Conservation (phyloP, 2,329 filamentous ascomycete genomes). For the Chrysosporium queenslandicum region DNA sequence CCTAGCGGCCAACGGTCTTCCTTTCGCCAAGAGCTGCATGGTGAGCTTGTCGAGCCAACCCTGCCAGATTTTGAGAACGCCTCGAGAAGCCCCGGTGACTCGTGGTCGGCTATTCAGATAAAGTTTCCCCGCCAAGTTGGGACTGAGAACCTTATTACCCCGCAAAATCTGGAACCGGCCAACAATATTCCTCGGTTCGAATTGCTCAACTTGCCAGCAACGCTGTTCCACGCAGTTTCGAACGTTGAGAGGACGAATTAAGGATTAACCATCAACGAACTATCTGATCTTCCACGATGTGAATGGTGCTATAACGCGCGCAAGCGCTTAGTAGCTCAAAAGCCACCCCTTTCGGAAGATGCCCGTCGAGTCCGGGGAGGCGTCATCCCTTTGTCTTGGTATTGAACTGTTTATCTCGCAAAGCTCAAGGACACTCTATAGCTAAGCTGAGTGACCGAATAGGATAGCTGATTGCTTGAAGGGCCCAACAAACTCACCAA, state of each 20-base stretch:
- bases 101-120: background rate
- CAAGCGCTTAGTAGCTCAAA: background rate
- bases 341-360: background rate
- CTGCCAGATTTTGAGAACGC: background rate
- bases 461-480: background rate
- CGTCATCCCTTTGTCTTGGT: background rate
- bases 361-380: background rate
- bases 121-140: background rate
- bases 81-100: background rate
- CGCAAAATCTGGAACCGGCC: background rate
- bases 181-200: background rate
- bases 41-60: background rate
- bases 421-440: too few species aligned
- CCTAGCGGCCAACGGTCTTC: too few species aligned
- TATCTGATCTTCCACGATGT: background rate
- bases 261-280: background rate
- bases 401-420: background rate
- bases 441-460: too few species aligned
- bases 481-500: background rate
- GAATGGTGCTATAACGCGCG: background rate
- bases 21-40: background rate
- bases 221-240: background rate
- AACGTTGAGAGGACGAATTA: background rate
- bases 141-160: slow-evolving; percentile 7
- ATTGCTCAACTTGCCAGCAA: background rate